A percentile compares a stretch with the other conserved stretches of the same genome.
phyloP scores from a whole-genome alignment of 768 basidiomycete species.

The Mycena crocata region DNA sequence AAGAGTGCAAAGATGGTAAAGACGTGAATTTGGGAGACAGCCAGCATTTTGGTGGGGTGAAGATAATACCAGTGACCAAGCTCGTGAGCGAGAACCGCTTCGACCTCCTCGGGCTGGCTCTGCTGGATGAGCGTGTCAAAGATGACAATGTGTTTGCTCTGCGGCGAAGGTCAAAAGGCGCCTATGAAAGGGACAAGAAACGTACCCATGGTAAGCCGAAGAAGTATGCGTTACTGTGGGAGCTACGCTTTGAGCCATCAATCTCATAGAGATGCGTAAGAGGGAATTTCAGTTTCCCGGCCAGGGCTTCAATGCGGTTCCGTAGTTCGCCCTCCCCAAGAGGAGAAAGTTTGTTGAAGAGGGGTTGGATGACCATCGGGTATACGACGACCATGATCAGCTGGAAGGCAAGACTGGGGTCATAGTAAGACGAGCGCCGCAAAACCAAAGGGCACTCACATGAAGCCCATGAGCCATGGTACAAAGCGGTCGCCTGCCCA shows the following conservation, averaged over 20 bases:
- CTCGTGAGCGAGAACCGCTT: slow-evolving; percentile 97
- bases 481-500: slow-evolving; percentile 96
- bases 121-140: slow-evolving; percentile 97
- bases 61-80: slow-evolving; percentile 96
- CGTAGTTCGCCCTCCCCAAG: slow-evolving; percentile 83
- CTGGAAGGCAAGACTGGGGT: slow-evolving; percentile 79
- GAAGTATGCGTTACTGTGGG: slow-evolving; percentile 98
- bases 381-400: slow-evolving; percentile 85
- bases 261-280: slow-evolving; percentile 96
- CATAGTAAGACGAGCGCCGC: not conserved
- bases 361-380: slow-evolving; percentile 90
- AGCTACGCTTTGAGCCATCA: slow-evolving; percentile 95
- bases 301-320: slow-evolving; percentile 79
- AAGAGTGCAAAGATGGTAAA: slow-evolving; percentile 88
- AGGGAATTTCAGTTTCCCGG: slow-evolving; percentile 89
- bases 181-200: slow-evolving; percentile 14
- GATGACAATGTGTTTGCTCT: slow-evolving; percentile 96
- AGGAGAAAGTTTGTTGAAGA: slow-evolving; percentile 97
- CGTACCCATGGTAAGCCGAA: slow-evolving; percentile 94
- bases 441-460: slow-evolving; percentile 62
- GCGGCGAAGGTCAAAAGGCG: slow-evolving; percentile 1
- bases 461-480: slow-evolving; percentile 92
- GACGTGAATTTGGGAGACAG: slow-evolving; percentile 88
- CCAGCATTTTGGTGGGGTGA: slow-evolving; percentile 91
- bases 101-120: slow-evolving; percentile 90